phyloP scores from a whole-genome alignment of 768 basidiomycete species.

The Russula sp. region DNA sequence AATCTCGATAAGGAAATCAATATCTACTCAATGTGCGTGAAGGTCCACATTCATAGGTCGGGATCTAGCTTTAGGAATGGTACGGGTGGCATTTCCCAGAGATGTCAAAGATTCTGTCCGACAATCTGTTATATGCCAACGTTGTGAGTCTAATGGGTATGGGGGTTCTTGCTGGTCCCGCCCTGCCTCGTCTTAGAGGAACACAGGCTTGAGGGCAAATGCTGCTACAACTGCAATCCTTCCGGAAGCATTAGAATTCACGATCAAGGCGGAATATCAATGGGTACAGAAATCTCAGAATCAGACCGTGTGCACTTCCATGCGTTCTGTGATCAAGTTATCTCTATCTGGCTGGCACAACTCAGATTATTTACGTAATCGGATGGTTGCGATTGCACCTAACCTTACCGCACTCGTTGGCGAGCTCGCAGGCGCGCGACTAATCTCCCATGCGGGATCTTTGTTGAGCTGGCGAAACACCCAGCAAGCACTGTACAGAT shows the following conservation, averaged over 20 bases:
- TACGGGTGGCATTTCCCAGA: too few relatives aligned
- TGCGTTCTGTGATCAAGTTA: constrained; percentile 95
- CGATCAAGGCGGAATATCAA: constrained; percentile 93
- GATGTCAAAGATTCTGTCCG: constrained; percentile 92
- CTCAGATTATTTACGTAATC: constrained; percentile 96
- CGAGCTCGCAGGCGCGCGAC: constrained; percentile 66
- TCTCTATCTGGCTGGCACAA: constrained; percentile 92
- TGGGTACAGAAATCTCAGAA: constrained; percentile 99
- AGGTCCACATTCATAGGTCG: constrained; percentile 41
- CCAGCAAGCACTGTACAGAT: constrained; percentile 76
- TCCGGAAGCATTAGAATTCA: constrained; percentile 94
- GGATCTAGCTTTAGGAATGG: constrained; percentile 50
- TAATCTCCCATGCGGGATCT: constrained; percentile 71
- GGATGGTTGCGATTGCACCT: constrained; percentile 97
- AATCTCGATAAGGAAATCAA: constrained; percentile 99
- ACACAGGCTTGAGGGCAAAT: constrained; percentile 87
- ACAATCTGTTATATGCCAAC: constrained; percentile 96
- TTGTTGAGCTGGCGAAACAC: constrained; percentile 65
- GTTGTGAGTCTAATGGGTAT: constrained; percentile 47
- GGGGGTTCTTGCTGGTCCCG: neutral
- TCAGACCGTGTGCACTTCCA: constrained; percentile 95
- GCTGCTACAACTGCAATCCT: constrained; percentile 78
- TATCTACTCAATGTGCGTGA: constrained; percentile 98
- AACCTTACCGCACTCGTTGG: constrained; percentile 85
- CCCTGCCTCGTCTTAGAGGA: neutral